A percentile compares a stretch with the other conserved stretches of the same genome.
Evolutionary conservation across 2,329 filamentous ascomycete genomes (phyloP).

Genomic region (Bipolaris sorokiniana): DNA sequence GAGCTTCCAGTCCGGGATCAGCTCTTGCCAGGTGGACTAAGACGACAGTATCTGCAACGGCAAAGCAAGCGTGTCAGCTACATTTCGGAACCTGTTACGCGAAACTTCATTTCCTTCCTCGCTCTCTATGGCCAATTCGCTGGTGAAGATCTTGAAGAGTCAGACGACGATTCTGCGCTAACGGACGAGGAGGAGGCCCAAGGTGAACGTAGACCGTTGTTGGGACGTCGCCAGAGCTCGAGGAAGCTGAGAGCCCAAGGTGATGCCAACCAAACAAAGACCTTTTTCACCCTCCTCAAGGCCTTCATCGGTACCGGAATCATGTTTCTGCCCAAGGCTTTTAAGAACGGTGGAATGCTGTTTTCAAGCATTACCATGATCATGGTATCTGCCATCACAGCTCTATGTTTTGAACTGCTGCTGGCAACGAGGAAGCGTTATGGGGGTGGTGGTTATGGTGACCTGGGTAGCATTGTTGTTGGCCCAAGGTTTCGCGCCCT

Average conservation of each 20-base stretch:
- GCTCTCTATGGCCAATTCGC: constrained; percentile 79
- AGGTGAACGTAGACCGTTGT: constrained; percentile 65
- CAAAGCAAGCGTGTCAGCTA: constrained; percentile 50
- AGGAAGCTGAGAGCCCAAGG: constrained; percentile 57
- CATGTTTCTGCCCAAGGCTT: constrained; percentile 81
- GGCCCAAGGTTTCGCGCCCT: constrained; percentile 68
- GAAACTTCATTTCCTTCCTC: constrained; percentile 76
- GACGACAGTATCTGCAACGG: constrained; percentile 58
- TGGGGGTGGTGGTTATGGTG: constrained; percentile 75
- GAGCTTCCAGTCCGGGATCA: constrained; percentile 54
- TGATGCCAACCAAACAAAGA: constrained; percentile 71
- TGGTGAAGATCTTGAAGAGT: constrained; percentile 69
- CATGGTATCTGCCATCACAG: constrained; percentile 68
- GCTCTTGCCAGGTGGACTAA: constrained; percentile 60
- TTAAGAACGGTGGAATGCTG: constrained; percentile 76
- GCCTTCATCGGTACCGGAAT: constrained; percentile 82
- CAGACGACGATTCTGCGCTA: constrained; percentile 63
- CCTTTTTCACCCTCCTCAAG: constrained; percentile 79
- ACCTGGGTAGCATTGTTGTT: constrained; percentile 65
- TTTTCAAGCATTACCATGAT: constrained; percentile 75
- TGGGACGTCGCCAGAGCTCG: constrained; percentile 62
- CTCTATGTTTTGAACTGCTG: constrained; percentile 73
- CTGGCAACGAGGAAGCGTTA: constrained; percentile 69
- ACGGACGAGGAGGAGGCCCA: constrained; percentile 61
- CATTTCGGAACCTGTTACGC: constrained; percentile 64